Percentiles rank a stretch among this genome's conserved stretches.
Conservation (phyloP, 129 eudicot species). For the Oenanthe sinensis region DNA sequence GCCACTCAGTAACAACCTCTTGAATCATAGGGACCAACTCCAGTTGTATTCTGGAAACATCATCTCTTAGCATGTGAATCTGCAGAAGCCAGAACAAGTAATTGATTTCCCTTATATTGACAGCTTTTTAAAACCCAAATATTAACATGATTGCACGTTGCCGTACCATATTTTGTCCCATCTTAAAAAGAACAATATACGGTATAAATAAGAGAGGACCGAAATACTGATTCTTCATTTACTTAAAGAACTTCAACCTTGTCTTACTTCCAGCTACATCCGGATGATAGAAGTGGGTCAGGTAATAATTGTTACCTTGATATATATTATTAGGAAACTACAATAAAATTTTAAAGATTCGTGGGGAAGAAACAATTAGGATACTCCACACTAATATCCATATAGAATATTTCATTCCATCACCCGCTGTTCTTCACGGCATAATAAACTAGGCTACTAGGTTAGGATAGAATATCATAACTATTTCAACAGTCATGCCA, state of each 20-base stretch:
- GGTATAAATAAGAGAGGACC: neutral
- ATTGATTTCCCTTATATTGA: neutral
- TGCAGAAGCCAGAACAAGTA: conserved; percentile 31
- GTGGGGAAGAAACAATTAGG: neutral
- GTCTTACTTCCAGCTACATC: too few species aligned
- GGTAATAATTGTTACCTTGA: too few species aligned
- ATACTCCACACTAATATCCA: neutral
- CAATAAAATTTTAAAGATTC: neutral
- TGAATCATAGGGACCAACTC: conserved; percentile 81
- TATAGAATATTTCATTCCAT: neutral
- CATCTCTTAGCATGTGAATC: conserved; percentile 72
- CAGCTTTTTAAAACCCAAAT: neutral
- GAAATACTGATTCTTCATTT: neutral
- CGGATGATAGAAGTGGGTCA: neutral
- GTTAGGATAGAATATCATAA: neutral
- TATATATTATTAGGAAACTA: neutral
- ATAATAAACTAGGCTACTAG: neutral
- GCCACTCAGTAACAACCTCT: conserved; percentile 88
- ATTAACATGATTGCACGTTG: neutral
- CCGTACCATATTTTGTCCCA: neutral
- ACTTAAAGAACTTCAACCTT: neutral
- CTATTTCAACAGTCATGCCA: neutral
- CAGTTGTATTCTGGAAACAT: conserved; percentile 64
- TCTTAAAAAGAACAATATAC: neutral
- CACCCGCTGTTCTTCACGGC: neutral